Percentiles rank a stretch among this genome's conserved stretches.
Conservation (phyloP, 495 filamentous ascomycete species). For the Opeltia flavorubescens region DNA sequence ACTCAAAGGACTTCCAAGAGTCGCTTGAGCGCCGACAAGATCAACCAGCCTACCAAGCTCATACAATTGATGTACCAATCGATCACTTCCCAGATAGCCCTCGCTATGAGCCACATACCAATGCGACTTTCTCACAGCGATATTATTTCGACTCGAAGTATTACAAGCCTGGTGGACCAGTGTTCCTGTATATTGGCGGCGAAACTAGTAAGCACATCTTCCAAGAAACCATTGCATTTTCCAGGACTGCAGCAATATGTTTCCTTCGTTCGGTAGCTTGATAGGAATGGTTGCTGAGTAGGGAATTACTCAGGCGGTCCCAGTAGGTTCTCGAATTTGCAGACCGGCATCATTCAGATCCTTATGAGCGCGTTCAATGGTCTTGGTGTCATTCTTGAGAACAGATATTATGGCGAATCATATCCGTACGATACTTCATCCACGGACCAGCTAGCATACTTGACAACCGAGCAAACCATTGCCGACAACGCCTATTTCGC, state of each 20-base stretch:
- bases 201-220: no score
- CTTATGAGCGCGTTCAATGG: constrained; percentile 32
- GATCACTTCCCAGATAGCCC: constrained; percentile 27
- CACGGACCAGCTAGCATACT: constrained; percentile 28
- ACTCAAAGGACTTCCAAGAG: not conserved
- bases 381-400: constrained; percentile 33
- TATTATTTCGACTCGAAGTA: constrained; percentile 32
- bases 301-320: no score
- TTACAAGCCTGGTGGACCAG: constrained; percentile 32
- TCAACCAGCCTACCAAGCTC: not conserved
- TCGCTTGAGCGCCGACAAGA: constrained; percentile 5
- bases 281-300: no score
- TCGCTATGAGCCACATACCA: constrained; percentile 22
- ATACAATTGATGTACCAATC: constrained; percentile 16
- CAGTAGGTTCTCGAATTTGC: constrained; percentile 17
- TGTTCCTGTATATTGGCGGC: constrained; percentile 32
- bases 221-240: no score
- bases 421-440: constrained; percentile 27
- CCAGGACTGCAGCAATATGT: no score
- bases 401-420: constrained; percentile 31
- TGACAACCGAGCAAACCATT: constrained; percentile 34
- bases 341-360: constrained; percentile 30
- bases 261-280: no score
- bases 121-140: constrained; percentile 29
- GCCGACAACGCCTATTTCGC: constrained; percentile 34